These are phyloP conservation scores for Sordariomycetes sp. DNA, from an alignment of 2,329 filamentous ascomycete species.

Conservation along the genomic window DNA sequence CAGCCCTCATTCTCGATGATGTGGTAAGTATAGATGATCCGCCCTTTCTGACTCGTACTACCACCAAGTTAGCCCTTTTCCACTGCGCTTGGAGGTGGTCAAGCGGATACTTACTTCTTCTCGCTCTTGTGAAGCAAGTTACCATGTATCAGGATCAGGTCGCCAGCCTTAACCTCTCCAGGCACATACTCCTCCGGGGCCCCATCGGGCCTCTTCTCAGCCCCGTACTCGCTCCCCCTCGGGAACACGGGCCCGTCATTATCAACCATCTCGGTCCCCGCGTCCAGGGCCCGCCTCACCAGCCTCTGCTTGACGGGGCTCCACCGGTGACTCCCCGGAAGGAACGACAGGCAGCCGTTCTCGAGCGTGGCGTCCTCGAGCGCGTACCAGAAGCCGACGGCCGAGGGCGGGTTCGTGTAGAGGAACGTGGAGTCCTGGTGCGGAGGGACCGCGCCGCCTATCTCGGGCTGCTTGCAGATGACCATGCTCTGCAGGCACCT, in stretches of 20 bases:
- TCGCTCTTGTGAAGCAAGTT: slow-evolving; percentile 95
- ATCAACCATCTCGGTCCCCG: slow-evolving; percentile 60
- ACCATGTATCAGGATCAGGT: slow-evolving; percentile 87
- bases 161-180: slow-evolving; percentile 84
- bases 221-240: slow-evolving; percentile 35
- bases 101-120: slow-evolving; percentile 47
- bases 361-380: slow-evolving; percentile 80
- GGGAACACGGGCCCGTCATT: slow-evolving; percentile 62
- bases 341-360: slow-evolving; percentile 86
- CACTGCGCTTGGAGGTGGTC: neutral
- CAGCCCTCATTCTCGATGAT: slow-evolving; percentile 74
- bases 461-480: slow-evolving; percentile 96
- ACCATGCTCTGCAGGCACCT: slow-evolving; percentile 87
- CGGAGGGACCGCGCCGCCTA: slow-evolving; percentile 80
- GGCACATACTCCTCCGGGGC: slow-evolving; percentile 52
- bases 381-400: slow-evolving; percentile 96
- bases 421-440: slow-evolving; percentile 82
- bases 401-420: slow-evolving; percentile 80
- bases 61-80: neutral
- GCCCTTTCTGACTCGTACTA: slow-evolving; percentile 62
- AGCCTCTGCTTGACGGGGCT: slow-evolving; percentile 65
- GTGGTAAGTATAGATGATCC: slow-evolving; percentile 97
- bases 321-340: slow-evolving; percentile 70
- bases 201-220: slow-evolving; percentile 24
- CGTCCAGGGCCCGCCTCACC: slow-evolving; percentile 49